Evolutionary conservation across 495 filamentous ascomycete species (phyloP), one percentile per base, ranked within the genome.

Genomic region (Cladorrhinum samala): DNA sequence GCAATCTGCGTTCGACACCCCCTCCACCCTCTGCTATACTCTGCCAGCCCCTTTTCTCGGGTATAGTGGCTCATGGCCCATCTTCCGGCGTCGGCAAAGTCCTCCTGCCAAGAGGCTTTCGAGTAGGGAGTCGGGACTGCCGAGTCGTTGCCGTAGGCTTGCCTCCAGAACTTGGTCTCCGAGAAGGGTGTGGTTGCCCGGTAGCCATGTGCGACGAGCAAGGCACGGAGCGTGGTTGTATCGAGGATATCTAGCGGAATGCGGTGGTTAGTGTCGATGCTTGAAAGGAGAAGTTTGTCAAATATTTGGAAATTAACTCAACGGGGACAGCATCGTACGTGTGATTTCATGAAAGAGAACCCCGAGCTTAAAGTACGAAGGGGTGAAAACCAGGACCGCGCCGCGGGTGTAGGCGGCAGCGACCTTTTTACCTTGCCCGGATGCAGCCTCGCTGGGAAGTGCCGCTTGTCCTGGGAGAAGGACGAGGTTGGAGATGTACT

Each of bases 81-180:
- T 20, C 61, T 49, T 9, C 58, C 58, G 6, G 55, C 58, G 42
- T 64, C 61, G 21, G 61, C 61, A 49, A 64, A 64, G 40, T 48
- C 37, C 47, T 64, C 61, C 39, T 54, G 49, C 52, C 41, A 47
- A 13, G 49, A 53, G 0, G 48, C 40, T 19, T 43, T n/a, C 2
- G 61, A 50, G 50, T 64, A 64, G 13, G 49, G 16, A 11, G 61
- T 61, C 2, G 61, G 58, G 30, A 64, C 39, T 1, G 49, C 46
- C 3, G 39, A 37, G 46, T 58, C 53, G 17, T 47, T 47, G 36
- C 16, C 33, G 30, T 53, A 18, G 38, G 49, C 44, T 5, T 16
- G 2, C 14, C 46, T 47, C 61, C 58, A 64, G 17, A 48, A 14
- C 9, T 38, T 11, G 8, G 58, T 56, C 5, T 24, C 1, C 2